These are phyloP conservation scores for Spiraea crenata DNA, from an alignment of 331 rosid species.

Conservation along the genomic window DNA sequence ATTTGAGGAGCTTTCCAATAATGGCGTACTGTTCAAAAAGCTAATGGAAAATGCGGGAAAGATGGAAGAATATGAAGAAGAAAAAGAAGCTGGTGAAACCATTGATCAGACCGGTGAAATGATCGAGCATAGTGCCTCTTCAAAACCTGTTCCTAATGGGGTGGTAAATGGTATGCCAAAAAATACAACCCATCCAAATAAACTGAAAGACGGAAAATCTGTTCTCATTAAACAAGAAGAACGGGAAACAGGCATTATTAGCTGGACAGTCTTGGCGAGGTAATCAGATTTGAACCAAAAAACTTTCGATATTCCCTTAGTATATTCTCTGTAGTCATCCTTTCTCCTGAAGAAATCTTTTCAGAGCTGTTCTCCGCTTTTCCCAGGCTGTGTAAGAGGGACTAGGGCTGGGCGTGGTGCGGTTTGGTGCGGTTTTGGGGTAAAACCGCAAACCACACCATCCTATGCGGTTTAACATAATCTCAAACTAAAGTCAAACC, in stretches of 20 bases:
- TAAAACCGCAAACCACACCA: no score
- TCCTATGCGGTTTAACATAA: no score
- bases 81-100: slow-evolving; percentile 29
- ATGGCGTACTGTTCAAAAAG: slow-evolving; percentile 45
- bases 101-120: slow-evolving; percentile 25
- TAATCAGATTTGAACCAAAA: slow-evolving; percentile 9
- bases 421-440: no score
- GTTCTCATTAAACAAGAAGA: slow-evolving; percentile 52
- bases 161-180: slow-evolving; percentile 13
- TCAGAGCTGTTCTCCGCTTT: not conserved
- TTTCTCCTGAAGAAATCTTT: not conserved
- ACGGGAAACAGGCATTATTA: slow-evolving; percentile 49
- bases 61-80: slow-evolving; percentile 41
- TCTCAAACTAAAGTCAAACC: no score
- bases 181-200: slow-evolving; percentile 18
- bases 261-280: slow-evolving; percentile 42
- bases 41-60: slow-evolving; percentile 57
- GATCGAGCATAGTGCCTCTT: slow-evolving; percentile 25
- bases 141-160: slow-evolving; percentile 35
- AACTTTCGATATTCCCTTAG: not conserved
- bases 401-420: no score
- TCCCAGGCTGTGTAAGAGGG: not conserved
- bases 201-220: slow-evolving; percentile 41
- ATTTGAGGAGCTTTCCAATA: slow-evolving; percentile 44
- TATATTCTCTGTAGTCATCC: not conserved